Conservation (phyloP, 2,329 filamentous ascomycete species). For the Alternaria gaisen region DNA sequence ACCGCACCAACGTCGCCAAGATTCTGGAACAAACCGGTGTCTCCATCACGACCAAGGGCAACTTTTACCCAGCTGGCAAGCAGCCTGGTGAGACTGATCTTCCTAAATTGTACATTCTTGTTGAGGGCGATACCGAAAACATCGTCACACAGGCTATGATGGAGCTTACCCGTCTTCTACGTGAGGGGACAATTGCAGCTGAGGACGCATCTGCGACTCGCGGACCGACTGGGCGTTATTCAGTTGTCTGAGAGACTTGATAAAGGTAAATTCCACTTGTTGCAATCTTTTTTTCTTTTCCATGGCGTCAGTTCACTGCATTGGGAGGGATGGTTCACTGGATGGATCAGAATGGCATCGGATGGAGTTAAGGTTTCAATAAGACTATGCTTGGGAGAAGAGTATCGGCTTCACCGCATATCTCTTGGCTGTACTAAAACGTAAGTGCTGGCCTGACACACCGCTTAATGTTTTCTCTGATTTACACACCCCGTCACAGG, state of each 20-base stretch:
- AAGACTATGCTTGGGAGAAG: neutral
- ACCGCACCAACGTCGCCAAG: slow-evolving; percentile 97
- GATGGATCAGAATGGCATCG: neutral
- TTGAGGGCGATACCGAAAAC: slow-evolving; percentile 95
- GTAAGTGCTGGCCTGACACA: slow-evolving; percentile 11
- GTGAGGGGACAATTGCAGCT: slow-evolving; percentile 88
- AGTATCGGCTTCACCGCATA: neutral
- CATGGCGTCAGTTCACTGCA: slow-evolving; percentile 13
- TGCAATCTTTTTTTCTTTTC: slow-evolving; percentile 1
- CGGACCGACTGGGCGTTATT: slow-evolving; percentile 84
- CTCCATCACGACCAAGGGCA: slow-evolving; percentile 97
- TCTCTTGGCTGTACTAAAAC: neutral
- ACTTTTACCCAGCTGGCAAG: slow-evolving; percentile 84
- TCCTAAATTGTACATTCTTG: slow-evolving; percentile 97
- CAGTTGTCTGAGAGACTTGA: slow-evolving; percentile 59
- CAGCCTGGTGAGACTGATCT: slow-evolving; percentile 75
- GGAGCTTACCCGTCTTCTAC: slow-evolving; percentile 86
- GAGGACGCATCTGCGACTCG: slow-evolving; percentile 81
- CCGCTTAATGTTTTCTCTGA: slow-evolving; percentile 1
- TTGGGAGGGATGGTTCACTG: slow-evolving; percentile 8
- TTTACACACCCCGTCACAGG: slow-evolving; percentile 20
- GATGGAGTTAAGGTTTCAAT: slow-evolving; percentile 6
- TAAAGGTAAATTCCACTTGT: neutral
- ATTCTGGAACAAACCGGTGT: slow-evolving; percentile 94
- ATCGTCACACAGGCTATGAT: slow-evolving; percentile 89